Percentiles rank a stretch among this genome's conserved stretches.
These are phyloP conservation scores for Solanum clarkiae DNA, from an alignment of 257 asterid species.

Conservation along the genomic window DNA sequence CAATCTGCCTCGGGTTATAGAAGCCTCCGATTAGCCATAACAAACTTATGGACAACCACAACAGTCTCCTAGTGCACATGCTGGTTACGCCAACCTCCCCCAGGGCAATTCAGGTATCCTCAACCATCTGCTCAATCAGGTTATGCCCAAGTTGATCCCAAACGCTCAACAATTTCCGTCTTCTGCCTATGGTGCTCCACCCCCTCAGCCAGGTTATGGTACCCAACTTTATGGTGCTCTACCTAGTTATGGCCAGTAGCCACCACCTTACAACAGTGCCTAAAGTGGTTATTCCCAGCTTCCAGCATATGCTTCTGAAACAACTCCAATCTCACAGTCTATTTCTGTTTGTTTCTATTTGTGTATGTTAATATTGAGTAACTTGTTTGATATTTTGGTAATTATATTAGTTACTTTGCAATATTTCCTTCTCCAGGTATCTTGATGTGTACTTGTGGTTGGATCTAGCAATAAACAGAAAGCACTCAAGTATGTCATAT, in stretches of 20 bases:
- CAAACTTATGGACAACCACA: slow-evolving; percentile 37
- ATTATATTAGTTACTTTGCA: too few species aligned
- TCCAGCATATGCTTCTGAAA: slow-evolving; percentile 42
- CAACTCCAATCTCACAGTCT: slow-evolving; percentile 30
- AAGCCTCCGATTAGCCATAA: slow-evolving; percentile 21
- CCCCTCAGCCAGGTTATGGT: slow-evolving; percentile 33
- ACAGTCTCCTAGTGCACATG: slow-evolving; percentile 45
- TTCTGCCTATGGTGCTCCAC: slow-evolving; percentile 20
- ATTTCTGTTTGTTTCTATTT: background rate
- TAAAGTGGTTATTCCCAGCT: slow-evolving; percentile 36
- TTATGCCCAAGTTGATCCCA: slow-evolving; percentile 28
- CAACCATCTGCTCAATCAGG: slow-evolving; percentile 16
- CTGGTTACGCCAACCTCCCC: slow-evolving; percentile 24
- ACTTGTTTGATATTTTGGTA: too few species aligned
- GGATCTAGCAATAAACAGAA: too few species aligned
- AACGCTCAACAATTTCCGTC: slow-evolving; percentile 17
- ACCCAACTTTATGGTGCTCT: slow-evolving; percentile 24
- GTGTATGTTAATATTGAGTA: too few species aligned
- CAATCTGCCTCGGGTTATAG: background rate
- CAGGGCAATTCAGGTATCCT: slow-evolving; percentile 21
- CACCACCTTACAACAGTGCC: slow-evolving; percentile 19
- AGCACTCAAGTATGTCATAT: too few species aligned
- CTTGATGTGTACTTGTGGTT: too few species aligned
- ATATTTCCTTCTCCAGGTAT: too few species aligned
- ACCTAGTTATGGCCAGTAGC: slow-evolving; percentile 37